A percentile compares a stretch with the other conserved stretches of the same genome.
These are phyloP conservation scores for Brasilioporus rufonigricans DNA, from an alignment of 768 basidiomycete genomes.

Conservation along the genomic window DNA sequence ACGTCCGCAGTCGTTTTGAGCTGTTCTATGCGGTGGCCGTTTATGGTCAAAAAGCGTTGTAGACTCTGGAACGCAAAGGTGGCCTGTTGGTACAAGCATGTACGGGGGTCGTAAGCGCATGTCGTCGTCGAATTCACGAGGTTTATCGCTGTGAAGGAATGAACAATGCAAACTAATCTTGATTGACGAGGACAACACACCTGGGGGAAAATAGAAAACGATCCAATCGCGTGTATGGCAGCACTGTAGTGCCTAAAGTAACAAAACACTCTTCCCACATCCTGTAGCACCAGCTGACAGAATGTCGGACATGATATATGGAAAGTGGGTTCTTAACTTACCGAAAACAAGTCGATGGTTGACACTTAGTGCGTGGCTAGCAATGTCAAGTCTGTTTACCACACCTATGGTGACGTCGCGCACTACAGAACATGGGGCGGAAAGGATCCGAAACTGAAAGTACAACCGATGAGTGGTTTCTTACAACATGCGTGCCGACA, in stretches of 20 bases:
- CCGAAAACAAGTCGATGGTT: constrained; percentile 63
- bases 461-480: background rate
- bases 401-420: constrained; percentile 63
- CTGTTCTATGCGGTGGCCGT: constrained; percentile 41
- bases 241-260: constrained; percentile 77
- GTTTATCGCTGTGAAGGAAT: constrained; percentile 39
- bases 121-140: constrained; percentile 75
- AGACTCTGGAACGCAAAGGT: constrained; percentile 61
- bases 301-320: background rate
- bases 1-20: constrained; percentile 44
- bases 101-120: constrained; percentile 71
- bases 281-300: constrained; percentile 67
- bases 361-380: constrained; percentile 46
- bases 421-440: constrained; percentile 69
- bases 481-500: background rate
- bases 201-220: constrained; percentile 81
- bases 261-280: constrained; percentile 75
- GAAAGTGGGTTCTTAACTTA: constrained; percentile 33
- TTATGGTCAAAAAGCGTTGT: constrained; percentile 59
- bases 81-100: constrained; percentile 76
- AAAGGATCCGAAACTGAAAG: constrained; percentile 63
- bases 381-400: constrained; percentile 48
- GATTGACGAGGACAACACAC: constrained; percentile 36
- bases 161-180: background rate
- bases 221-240: constrained; percentile 68